Evolutionary conservation across 2,329 filamentous ascomycete genomes (phyloP), one percentile per base, ranked within the genome.

Genomic region (Orbilia quercus): DNA sequence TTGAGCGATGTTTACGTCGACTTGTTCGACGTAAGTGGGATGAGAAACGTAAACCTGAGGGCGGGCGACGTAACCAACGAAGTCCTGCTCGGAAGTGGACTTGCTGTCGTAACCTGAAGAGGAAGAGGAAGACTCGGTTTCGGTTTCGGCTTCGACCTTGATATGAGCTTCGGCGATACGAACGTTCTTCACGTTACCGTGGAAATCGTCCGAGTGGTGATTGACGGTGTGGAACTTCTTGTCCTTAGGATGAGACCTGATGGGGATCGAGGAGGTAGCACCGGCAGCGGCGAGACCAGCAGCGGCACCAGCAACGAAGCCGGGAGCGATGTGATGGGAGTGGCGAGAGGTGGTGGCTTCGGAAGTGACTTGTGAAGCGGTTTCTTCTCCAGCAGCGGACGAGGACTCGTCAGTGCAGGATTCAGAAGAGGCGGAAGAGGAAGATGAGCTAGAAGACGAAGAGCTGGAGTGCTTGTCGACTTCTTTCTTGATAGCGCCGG

Each of bases 401-500:
- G 70, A 58, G 57, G 70, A 65, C 65, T 75, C 72, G 64, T 74
- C 66, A 31, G 72, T 64, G 64, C 58, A 72, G 40, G 74, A 75
- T 47, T 73, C 75, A 36, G 60, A 55, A 22, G 76, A 75, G 31
- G 51, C 62, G 25, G 66, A 60, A 22, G 42, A 59, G 51, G 51
- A 59, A 18, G 51, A 53, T 20, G 50, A 55, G 38, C 31, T 50
- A 23, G 65, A 54, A 20, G 38, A 47, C 2, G 65, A 70, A 23
- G 51, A 50, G 79, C 81, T 82, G 78, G 78, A 58, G 51, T 45
- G 54, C 16, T 45, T 28, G 22, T 82, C 81, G 82, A 80, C 81
- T 81, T 79, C 79, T 82, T 81, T 78, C 82, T 81, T 82, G 82
- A 82, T 80, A 80, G 80, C 80, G 76, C 55, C 76, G 67, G 59